Evolutionary conservation across 2,329 filamentous ascomycete species (phyloP).

Genomic region (Mycosphaerella sp.): DNA sequence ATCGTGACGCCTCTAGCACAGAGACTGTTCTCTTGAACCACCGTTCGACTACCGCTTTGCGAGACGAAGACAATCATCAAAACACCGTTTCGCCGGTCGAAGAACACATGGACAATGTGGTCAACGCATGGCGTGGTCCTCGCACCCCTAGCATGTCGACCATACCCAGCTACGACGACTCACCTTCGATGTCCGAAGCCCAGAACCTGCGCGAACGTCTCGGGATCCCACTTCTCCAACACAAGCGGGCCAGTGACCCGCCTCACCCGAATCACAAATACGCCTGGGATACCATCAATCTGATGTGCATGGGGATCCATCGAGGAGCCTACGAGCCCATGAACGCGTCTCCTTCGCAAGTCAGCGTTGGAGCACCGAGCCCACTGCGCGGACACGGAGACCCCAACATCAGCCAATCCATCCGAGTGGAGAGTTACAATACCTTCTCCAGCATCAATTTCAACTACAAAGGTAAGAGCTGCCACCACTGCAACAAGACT

Average conservation of each 20-base stretch:
- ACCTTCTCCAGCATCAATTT: conserved; percentile 1
- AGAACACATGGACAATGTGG: conserved; percentile 10
- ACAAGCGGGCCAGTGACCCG: conserved; percentile 3
- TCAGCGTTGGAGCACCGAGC: neutral
- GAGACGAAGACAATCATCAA: neutral
- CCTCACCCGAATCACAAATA: conserved; percentile 15
- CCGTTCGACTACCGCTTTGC: neutral
- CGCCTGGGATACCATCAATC: conserved; percentile 13
- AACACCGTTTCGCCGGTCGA: conserved; percentile 3
- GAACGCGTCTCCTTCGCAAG: conserved; percentile 3
- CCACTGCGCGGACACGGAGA: conserved; percentile 8
- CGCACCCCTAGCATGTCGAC: conserved; percentile 7
- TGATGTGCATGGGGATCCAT: conserved; percentile 15
- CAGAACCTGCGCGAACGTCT: conserved; percentile 12
- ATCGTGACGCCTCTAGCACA: neutral
- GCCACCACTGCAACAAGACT: conserved; percentile 8
- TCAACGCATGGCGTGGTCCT: conserved; percentile 9
- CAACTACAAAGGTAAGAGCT: conserved; percentile 9
- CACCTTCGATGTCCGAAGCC: conserved; percentile 6
- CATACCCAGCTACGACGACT: conserved; percentile 1
- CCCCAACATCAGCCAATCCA: neutral
- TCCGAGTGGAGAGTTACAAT: conserved; percentile 1
- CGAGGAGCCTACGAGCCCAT: neutral
- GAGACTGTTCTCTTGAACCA: neutral
- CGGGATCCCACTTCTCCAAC: conserved; percentile 9